phyloP scores from a whole-genome alignment of 352 stramenopile genomes.

The Phytophthora rubi region DNA sequence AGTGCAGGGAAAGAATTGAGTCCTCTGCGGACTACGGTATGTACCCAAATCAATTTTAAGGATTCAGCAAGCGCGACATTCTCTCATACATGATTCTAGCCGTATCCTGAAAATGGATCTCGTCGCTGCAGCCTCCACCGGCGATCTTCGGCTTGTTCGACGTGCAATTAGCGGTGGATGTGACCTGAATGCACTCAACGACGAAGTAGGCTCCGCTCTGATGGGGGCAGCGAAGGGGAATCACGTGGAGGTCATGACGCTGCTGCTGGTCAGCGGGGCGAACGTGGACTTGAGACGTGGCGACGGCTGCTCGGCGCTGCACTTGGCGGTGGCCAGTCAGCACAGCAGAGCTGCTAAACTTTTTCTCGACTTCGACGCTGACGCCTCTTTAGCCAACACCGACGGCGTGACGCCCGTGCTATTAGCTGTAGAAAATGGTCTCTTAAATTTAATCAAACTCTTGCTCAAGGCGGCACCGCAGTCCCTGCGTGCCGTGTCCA shows the following conservation, averaged over 20 bases:
- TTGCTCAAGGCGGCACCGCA: not conserved
- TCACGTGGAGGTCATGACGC: not conserved
- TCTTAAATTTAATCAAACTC: not conserved
- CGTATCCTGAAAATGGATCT: not conserved
- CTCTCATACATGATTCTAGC: not conserved
- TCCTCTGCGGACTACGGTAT: too few relatives aligned
- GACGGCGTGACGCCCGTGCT: not conserved
- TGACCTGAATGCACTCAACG: not conserved
- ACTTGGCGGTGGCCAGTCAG: not conserved
- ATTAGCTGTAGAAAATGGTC: not conserved
- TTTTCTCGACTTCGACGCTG: not conserved
- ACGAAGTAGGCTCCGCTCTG: not conserved
- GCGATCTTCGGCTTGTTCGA: not conserved
- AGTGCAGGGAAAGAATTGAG: too few relatives aligned
- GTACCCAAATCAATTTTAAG: too few relatives aligned
- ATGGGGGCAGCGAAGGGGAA: not conserved
- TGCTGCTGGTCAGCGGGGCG: not conserved
- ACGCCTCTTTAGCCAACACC: not conserved
- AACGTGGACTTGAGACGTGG: not conserved
- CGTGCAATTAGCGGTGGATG: not conserved
- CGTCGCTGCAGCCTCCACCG: not conserved
- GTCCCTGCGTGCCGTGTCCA: not conserved
- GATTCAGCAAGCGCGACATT: not conserved
- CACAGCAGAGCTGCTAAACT: not conserved
- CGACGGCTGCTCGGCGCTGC: not conserved